phyloP scores from a whole-genome alignment of 495 filamentous ascomycete species.

The Friedmanniomyces simplex region DNA sequence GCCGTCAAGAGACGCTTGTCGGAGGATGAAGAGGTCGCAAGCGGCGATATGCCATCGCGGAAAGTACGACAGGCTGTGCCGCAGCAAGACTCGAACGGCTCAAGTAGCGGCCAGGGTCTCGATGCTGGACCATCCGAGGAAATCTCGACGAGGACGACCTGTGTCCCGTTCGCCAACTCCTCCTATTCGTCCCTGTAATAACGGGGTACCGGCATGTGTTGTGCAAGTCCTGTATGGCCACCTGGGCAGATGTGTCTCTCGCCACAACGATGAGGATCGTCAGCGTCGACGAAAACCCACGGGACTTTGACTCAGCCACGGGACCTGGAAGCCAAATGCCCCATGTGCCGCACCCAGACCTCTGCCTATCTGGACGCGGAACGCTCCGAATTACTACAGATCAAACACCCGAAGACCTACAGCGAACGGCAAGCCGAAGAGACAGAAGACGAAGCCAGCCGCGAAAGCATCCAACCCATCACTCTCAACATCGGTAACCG shows the following conservation, averaged over 20 bases:
- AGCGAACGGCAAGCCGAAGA: constrained; percentile 19
- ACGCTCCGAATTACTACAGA: constrained; percentile 2
- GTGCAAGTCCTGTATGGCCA: constrained; percentile 24
- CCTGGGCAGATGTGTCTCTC: constrained; percentile 22
- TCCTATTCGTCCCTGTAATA: constrained; percentile 22
- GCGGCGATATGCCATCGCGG: neutral
- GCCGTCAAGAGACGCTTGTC: neutral
- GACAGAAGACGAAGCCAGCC: neutral
- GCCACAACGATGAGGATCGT: constrained; percentile 11
- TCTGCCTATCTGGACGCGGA: constrained; percentile 9
- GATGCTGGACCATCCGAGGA: neutral
- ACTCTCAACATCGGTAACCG: constrained; percentile 25
- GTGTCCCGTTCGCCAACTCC: constrained; percentile 25
- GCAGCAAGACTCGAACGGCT: too few species aligned
- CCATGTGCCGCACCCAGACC: constrained; percentile 25
- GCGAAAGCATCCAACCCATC: constrained; percentile 14
- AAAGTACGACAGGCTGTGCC: neutral
- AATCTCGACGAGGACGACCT: constrained; percentile 20
- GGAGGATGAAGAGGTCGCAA: neutral
- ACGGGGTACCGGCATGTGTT: constrained; percentile 23
- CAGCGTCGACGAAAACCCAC: constrained; percentile 18
- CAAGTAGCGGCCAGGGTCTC: neutral
- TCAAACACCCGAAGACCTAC: constrained; percentile 16
- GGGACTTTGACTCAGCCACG: constrained; percentile 12
- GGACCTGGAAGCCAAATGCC: constrained; percentile 22